Conservation (phyloP, 495 filamentous ascomycete genomes). For the Choiromyces venosus region DNA sequence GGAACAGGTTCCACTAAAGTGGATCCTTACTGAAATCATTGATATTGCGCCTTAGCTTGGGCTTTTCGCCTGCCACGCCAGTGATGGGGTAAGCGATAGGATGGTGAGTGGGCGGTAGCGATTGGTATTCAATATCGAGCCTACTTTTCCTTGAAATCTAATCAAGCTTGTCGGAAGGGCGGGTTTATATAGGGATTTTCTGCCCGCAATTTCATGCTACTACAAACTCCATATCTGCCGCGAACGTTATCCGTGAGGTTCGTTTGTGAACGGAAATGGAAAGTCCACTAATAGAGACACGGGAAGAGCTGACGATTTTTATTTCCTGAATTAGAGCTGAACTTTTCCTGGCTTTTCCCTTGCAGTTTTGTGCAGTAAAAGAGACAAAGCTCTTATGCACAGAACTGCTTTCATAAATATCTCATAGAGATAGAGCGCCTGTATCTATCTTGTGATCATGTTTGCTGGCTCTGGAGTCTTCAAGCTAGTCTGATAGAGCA, state of each 20-base stretch:
- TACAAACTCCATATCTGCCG: background rate
- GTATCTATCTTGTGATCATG: background rate
- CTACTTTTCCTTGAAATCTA: background rate
- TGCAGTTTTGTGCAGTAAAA: background rate
- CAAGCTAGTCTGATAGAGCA: background rate
- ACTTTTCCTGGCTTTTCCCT: background rate
- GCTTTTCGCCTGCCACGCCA: background rate
- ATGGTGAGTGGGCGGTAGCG: background rate
- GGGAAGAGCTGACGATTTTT: background rate
- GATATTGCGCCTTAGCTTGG: background rate
- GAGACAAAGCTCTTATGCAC: background rate
- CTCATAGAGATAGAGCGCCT: background rate
- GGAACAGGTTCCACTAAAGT: constrained; percentile 13
- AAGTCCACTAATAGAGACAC: background rate
- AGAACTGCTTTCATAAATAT: background rate
- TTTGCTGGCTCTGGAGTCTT: background rate
- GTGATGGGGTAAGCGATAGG: background rate
- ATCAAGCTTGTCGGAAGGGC: background rate
- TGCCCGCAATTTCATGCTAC: background rate
- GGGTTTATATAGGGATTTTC: background rate
- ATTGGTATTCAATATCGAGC: background rate
- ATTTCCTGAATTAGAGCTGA: background rate
- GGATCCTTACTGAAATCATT: background rate
- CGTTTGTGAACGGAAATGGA: background rate
- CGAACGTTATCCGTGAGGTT: background rate